Base-by-base conservation (phyloP, 2,329 filamentous ascomycete genomes). In the Falciphora oryzae region DNA sequence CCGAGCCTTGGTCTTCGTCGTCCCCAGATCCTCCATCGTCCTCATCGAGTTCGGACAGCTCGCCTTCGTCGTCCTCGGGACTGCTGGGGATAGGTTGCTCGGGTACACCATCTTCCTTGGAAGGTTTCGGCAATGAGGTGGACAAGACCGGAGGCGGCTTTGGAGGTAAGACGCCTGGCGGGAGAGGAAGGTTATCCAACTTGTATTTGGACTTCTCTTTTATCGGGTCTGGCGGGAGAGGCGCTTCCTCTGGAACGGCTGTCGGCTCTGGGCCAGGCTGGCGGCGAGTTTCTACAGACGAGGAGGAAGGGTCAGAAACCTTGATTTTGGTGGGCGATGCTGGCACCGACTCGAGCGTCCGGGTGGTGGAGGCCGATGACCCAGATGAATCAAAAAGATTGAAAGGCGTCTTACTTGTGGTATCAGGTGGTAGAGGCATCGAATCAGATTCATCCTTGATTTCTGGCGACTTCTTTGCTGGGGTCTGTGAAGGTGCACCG, bases 381-480 rank as follows among this genome's bases (percentile, higher is more conserved):
- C 81, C 83, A 50, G 80, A 81, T 25, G 81, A 83, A 66, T 83
- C 80, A 61, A 80, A 81, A 56, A 83, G 68, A 62, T 78, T 74
- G 70, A 80, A 85, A 62, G 76, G 72, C 65, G 75, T 73, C 76
- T 81, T 85, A 78, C 83, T 86, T 64, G 78, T 85, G 65, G 81
- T 75, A 67, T 86, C 83, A 28, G 84, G 83, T 44, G 84, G 83
- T 5, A 86, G 83, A 38, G 69, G 62, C 28, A 57, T 63, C 35
- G 62, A 63, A n/a, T 57, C 56, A 27, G 53, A 27, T 14, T 69
- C 68, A n/a, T 72, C 73, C 67, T 79, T 81, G 61, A 75, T 71
- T 66, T 78, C 75, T 4, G 75, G 74, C 5, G 73, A 69, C n/a
- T 70, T 53, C 32, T 16, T 22, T 31, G 59, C 60, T 3, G 62